phyloP scores from a whole-genome alignment of 2,329 filamentous ascomycete species.

The Calonectria fujianensis region DNA sequence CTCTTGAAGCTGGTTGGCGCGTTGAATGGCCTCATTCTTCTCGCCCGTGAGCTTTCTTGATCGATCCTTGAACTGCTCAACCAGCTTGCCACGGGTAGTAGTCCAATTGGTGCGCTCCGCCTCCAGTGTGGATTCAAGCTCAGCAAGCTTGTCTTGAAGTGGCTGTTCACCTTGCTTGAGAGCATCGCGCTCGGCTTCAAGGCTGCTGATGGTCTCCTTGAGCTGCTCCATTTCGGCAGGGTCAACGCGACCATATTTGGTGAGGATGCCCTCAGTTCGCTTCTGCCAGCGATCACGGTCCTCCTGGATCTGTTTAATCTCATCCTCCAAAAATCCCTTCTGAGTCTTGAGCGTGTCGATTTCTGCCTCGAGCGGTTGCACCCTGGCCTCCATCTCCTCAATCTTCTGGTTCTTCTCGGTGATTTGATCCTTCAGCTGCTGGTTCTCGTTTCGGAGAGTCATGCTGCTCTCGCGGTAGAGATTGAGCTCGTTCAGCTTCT shows the following conservation, averaged over 20 bases:
- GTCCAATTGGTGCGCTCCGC: conserved; percentile 74
- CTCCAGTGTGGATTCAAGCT: conserved; percentile 71
- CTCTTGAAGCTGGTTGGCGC: conserved; percentile 72
- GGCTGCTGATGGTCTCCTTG: conserved; percentile 82
- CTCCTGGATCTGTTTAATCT: conserved; percentile 90
- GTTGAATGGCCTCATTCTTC: conserved; percentile 70
- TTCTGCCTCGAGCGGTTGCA: conserved; percentile 88
- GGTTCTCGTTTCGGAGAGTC: conserved; percentile 90
- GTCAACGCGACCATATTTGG: conserved; percentile 96
- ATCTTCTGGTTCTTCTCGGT: conserved; percentile 84
- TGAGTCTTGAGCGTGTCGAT: conserved; percentile 90
- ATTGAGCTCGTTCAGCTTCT: conserved; percentile 96
- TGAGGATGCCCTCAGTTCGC: conserved; percentile 94
- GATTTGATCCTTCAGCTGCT: conserved; percentile 85
- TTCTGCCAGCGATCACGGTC: conserved; percentile 97
- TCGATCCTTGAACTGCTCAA: conserved; percentile 79
- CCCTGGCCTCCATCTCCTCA: conserved; percentile 82
- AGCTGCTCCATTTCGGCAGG: conserved; percentile 93
- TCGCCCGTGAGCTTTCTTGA: conserved; percentile 73
- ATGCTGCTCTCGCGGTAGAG: conserved; percentile 96
- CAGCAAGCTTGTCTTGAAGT: conserved; percentile 72
- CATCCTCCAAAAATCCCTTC: conserved; percentile 87
- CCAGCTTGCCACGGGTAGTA: conserved; percentile 70
- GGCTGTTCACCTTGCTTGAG: conserved; percentile 70
- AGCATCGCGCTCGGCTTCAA: conserved; percentile 79